Base-by-base conservation (phyloP, 164 flowering plant species). In the Umbellularia californica region DNA sequence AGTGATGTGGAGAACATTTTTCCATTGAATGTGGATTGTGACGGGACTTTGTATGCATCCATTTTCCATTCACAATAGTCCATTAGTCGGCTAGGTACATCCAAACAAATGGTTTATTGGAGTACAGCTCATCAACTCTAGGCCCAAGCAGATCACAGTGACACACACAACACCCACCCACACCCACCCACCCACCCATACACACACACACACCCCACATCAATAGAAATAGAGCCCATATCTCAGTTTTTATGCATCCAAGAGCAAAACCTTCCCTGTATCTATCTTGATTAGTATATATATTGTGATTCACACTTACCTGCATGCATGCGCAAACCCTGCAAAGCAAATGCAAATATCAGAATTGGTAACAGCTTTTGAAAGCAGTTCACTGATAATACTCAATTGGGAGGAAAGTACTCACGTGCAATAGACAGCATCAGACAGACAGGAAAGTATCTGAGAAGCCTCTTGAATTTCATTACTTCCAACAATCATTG, bases 251-350 rank as follows among this genome's bases (percentile, higher is more conserved):
- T 41, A 41, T 41, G 47, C 47, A 41, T 41, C 47, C 47, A 41
- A 41, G 11, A 41, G 47, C 47, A 41, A 9, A 41, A 41, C 47
- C 47, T 55, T 55, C 60, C 60, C 60, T 5, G n/a, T 55, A 15
- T 15, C 60, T 17, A 14, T 55, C 60, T 15, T 55, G n/a, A 20
- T 55, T 55, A 55, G 5, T 55, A 55, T 3, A 17, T 72, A 47
- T 51, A 5, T 33, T 7, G 27, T 67, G 50, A 67, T 67, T 28
- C n/a, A 28, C 24, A 52, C 33, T 10, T 70, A 70, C 90, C 90
- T 88, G 90, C 90, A 88, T 89, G 77, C 90, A 89, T 41, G 90
- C 85, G 64, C 93, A 89, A 74, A 89, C 93, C 82, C 90, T 89
- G 82, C 71, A 68, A 55, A 68, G 33, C 33, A 70, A 70, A 70